phyloP scores from a whole-genome alignment of 805 yeast species.

The Candida germanica region DNA sequence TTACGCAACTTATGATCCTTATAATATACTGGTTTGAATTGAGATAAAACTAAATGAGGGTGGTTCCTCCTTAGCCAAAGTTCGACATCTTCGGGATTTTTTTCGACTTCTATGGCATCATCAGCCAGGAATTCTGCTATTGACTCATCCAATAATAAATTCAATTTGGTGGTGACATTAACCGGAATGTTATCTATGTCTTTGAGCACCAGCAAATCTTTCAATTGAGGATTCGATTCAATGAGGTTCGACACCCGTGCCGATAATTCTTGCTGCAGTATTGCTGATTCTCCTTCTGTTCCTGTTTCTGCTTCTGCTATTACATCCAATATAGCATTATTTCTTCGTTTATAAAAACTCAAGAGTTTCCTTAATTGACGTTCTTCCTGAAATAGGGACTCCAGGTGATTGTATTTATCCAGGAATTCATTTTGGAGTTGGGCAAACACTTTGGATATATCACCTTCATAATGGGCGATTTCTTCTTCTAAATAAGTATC shows the following conservation, averaged over 20 bases:
- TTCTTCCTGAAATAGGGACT: constrained; percentile 29
- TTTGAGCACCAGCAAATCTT: constrained; percentile 15
- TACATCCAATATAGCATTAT: constrained; percentile 34
- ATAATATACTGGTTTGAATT: constrained; percentile 31
- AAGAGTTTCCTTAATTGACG: constrained; percentile 33
- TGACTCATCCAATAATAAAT: constrained; percentile 31
- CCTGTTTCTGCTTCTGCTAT: constrained; percentile 11
- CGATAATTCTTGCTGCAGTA: constrained; percentile 1
- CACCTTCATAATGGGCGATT: constrained; percentile 12
- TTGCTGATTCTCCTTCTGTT: constrained; percentile 8
- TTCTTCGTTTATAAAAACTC: constrained; percentile 32
- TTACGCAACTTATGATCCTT: constrained; percentile 20
- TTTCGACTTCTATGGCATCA: constrained; percentile 31
- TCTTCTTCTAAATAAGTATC: constrained; percentile 11
- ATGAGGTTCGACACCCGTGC: constrained; percentile 22
- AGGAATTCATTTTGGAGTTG: constrained; percentile 12
- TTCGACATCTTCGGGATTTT: constrained; percentile 39
- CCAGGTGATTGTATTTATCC: constrained; percentile 8
- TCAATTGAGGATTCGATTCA: constrained; percentile 20
- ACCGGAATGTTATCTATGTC: background rate
- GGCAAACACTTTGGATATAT: constrained; percentile 11
- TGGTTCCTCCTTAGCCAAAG: constrained; percentile 38
- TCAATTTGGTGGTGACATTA: constrained; percentile 14
- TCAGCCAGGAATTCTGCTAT: constrained; percentile 37
- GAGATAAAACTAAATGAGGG: constrained; percentile 31